Evolutionary conservation across 2,329 filamentous ascomycete species (phyloP).

Genomic region (Onygenales sp.): DNA sequence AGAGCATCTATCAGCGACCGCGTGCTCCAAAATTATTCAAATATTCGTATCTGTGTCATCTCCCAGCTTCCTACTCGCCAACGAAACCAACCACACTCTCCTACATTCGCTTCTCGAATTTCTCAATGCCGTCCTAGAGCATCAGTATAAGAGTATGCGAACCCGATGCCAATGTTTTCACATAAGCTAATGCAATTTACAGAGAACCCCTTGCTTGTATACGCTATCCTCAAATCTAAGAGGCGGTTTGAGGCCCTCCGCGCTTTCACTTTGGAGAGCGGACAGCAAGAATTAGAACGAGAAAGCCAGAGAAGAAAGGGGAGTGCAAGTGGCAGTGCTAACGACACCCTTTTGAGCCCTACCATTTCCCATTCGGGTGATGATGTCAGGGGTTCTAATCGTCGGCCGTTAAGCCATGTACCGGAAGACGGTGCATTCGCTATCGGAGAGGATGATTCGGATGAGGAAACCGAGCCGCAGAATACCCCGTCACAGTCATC

Average conservation of each 20-base stretch:
- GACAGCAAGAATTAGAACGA: conserved; percentile 81
- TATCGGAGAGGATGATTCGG: conserved; percentile 69
- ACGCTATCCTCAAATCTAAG: conserved; percentile 66
- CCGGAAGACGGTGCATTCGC: conserved; percentile 73
- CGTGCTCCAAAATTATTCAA: conserved; percentile 75
- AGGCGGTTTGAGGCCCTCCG: conserved; percentile 78
- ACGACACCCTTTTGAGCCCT: conserved; percentile 27
- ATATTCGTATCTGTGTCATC: conserved; percentile 88
- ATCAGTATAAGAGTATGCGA: conserved; percentile 65
- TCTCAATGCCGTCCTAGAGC: conserved; percentile 81
- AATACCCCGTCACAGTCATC: conserved; percentile 52
- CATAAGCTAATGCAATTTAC: conserved; percentile 15
- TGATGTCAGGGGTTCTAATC: conserved; percentile 30
- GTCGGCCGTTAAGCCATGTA: conserved; percentile 55
- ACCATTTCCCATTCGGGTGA: conserved; percentile 32
- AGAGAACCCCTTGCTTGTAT: conserved; percentile 76
- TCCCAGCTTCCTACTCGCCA: conserved; percentile 82
- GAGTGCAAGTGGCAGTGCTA: conserved; percentile 23
- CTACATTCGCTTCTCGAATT: conserved; percentile 77
- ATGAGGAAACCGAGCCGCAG: conserved; percentile 52
- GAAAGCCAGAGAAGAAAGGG: conserved; percentile 64
- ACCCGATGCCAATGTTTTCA: not conserved
- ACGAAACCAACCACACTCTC: conserved; percentile 79
- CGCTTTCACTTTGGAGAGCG: conserved; percentile 83
- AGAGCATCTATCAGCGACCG: conserved; percentile 62